Base-by-base conservation (phyloP, 441 rosid genomes). In the Breynia disticha region DNA sequence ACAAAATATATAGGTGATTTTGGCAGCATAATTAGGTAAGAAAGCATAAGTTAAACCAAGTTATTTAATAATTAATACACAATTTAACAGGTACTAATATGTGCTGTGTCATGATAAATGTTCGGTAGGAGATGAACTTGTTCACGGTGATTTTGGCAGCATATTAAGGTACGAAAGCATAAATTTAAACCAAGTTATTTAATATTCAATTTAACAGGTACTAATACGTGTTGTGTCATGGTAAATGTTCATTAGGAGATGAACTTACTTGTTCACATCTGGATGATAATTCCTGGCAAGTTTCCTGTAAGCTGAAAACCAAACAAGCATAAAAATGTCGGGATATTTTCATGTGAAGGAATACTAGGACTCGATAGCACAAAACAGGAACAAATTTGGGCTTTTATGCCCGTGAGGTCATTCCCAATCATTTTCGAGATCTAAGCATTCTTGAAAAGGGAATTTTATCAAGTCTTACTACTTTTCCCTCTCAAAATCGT, bases 251-350 rank as follows among this genome's bases (percentile, higher is more conserved):
- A 8, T 1, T 10, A 39, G 43, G 15, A 39, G 43, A 39, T 14
- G 9, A 39, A 76, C 93, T 82, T 63, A 91, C 97, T 88, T 91
- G 81, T 86, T 91, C 57, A 91, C 98, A 68, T 91, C 98, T 2
- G 95, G 98, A 74, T 91, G 98, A 67, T 70, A 86, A 71, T 57
- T 86, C 72, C 98, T 81, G 12, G 97, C 97, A 61, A 88, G 90
- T 65, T 91, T 91, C 68, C 97, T 76, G 54, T 91, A 91, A 46
- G 95, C 98, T 88, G 84, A 47, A 80, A 51, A 50, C 41, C 17
- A 16, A 60, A 46, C 45, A 60, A 44, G 46, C n/a, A 63, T 1
- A 19, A 11, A 52, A 56, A 46, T 16, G 18, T 50, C 35, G 64
- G 59, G 16, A 59, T 5, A 19, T 22, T 46, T 52, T 32, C 22